These are phyloP conservation scores for Lanmaoa rubissima DNA, from an alignment of 768 basidiomycete genomes.

Conservation along the genomic window DNA sequence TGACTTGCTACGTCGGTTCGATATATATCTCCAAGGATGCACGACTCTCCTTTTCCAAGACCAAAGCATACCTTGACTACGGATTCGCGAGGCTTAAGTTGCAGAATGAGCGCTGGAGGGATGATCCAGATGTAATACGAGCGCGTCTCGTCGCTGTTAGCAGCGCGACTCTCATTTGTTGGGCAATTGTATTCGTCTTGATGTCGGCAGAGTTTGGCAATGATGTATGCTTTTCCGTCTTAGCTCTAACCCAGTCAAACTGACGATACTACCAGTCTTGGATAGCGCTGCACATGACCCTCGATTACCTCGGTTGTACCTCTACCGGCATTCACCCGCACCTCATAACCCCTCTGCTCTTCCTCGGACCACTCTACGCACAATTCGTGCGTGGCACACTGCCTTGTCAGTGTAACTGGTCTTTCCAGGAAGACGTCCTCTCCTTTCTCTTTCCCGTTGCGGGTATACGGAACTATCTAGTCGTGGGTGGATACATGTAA, in stretches of 20 bases:
- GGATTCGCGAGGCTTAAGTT: slow-evolving; percentile 33
- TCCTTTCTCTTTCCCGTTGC: slow-evolving; percentile 47
- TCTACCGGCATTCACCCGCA: slow-evolving; percentile 42
- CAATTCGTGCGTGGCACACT: slow-evolving; percentile 43
- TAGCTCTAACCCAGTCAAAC: slow-evolving; percentile 1
- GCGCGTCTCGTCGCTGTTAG: slow-evolving; percentile 70
- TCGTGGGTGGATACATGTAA: slow-evolving; percentile 33
- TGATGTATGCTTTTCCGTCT: slow-evolving; percentile 9
- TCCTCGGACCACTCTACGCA: slow-evolving; percentile 74
- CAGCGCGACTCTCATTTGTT: slow-evolving; percentile 58
- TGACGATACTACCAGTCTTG: slow-evolving; percentile 13
- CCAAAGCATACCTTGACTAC: slow-evolving; percentile 24
- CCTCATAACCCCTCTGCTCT: slow-evolving; percentile 70
- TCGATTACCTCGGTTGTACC: slow-evolving; percentile 42
- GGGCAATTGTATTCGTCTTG: slow-evolving; percentile 47
- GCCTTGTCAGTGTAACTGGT: slow-evolving; percentile 56
- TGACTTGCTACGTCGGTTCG: slow-evolving; percentile 74
- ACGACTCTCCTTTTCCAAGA: slow-evolving; percentile 49
- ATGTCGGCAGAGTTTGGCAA: slow-evolving; percentile 32
- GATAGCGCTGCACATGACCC: slow-evolving; percentile 30
- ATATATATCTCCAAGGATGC: slow-evolving; percentile 73
- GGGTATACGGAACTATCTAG: slow-evolving; percentile 69
- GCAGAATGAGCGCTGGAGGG: slow-evolving; percentile 58
- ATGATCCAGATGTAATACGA: slow-evolving; percentile 84
- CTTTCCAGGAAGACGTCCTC: slow-evolving; percentile 38